Conservation (phyloP, 2,329 filamentous ascomycete genomes). For the Scedosporium boydii region DNA sequence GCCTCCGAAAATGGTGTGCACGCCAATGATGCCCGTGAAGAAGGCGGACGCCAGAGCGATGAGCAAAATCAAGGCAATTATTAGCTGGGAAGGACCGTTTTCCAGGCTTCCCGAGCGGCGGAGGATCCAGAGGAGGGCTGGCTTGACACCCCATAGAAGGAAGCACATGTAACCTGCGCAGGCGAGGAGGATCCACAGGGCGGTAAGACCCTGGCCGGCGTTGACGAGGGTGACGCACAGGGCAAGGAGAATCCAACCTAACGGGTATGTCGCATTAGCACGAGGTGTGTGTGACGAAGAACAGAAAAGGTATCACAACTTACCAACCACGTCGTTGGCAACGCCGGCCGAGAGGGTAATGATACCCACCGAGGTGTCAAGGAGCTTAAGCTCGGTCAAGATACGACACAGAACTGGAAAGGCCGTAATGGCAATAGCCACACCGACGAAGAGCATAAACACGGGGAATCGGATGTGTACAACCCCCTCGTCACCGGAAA, state of each 20-base stretch:
- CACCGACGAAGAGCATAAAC: constrained; percentile 71
- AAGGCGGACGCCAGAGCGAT: constrained; percentile 72
- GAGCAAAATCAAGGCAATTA: constrained; percentile 74
- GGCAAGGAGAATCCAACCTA: constrained; percentile 75
- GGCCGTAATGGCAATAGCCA: constrained; percentile 85
- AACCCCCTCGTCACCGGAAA: constrained; percentile 35
- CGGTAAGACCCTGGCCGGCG: constrained; percentile 69
- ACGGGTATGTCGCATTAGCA: neutral
- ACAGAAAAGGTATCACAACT: constrained; percentile 7
- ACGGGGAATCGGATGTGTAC: constrained; percentile 38
- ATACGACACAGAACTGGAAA: constrained; percentile 92
- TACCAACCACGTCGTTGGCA: constrained; percentile 65
- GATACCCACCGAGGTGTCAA: constrained; percentile 73
- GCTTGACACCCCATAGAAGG: constrained; percentile 62
- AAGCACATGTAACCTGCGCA: constrained; percentile 68
- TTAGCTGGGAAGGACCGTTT: constrained; percentile 77
- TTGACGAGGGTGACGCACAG: constrained; percentile 92
- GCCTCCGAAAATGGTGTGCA: constrained; percentile 89
- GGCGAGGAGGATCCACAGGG: constrained; percentile 74
- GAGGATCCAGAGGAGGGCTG: constrained; percentile 65
- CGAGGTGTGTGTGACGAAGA: neutral
- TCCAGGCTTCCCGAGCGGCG: constrained; percentile 67
- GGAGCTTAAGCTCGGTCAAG: constrained; percentile 78
- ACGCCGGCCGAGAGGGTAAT: constrained; percentile 86
- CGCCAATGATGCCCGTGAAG: constrained; percentile 82